phyloP scores from a whole-genome alignment of 306 rosid species.

The Lagenaria siceraria region DNA sequence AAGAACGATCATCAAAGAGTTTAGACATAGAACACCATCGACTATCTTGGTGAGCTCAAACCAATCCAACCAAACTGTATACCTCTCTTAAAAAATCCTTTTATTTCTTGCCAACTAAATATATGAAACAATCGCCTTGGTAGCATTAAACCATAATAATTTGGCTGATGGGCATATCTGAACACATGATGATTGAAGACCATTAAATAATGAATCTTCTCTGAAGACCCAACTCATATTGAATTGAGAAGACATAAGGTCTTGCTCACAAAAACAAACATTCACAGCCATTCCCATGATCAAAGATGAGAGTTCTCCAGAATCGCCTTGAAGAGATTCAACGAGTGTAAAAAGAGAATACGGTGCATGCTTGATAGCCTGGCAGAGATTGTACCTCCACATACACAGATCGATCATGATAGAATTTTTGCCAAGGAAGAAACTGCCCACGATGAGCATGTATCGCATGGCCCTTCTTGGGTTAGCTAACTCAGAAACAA shows the following conservation, averaged over 20 bases:
- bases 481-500: neutral
- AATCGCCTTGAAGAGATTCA: neutral
- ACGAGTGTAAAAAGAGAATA: neutral
- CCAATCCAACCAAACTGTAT: no score
- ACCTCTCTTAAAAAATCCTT: no score
- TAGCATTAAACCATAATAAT: neutral
- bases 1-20: no score
- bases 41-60: no score
- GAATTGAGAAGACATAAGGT: neutral
- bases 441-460: neutral
- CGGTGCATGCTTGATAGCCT: neutral
- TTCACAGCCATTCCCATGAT: neutral
- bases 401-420: neutral
- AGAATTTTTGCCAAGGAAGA: neutral
- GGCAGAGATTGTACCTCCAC: neutral
- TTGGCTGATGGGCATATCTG: no score
- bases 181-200: neutral
- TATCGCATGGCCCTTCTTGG: neutral
- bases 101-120: neutral
- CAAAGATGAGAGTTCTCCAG: neutral
- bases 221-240: neutral
- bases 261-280: neutral
- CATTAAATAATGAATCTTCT: neutral
- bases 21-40: no score
- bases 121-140: neutral